These are phyloP conservation scores for Colletotrichum camelliae DNA, from an alignment of 2,329 filamentous ascomycete species.

Conservation along the genomic window DNA sequence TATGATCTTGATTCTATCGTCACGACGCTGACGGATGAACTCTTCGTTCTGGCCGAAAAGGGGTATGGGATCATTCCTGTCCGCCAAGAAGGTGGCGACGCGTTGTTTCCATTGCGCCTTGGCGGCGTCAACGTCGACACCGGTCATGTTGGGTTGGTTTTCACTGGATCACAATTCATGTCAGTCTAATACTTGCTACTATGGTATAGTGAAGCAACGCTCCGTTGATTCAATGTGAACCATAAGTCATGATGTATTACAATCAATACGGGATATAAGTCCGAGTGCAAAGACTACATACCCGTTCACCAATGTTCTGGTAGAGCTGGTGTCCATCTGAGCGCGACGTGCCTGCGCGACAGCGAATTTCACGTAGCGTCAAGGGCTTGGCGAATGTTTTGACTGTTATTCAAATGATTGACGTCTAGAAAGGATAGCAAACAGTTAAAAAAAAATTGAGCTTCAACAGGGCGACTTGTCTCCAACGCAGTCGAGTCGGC, in stretches of 20 bases:
- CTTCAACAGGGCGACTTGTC: not conserved
- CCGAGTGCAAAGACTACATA: not conserved
- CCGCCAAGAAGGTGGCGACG: not conserved
- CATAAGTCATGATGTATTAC: not conserved
- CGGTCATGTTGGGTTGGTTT: not conserved
- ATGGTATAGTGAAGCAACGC: not conserved
- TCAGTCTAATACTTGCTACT: not conserved
- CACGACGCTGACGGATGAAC: not conserved
- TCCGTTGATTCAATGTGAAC: not conserved
- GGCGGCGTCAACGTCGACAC: not conserved
- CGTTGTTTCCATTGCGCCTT: not conserved
- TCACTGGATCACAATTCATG: not conserved
- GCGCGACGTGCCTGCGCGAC: not conserved
- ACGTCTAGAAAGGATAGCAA: not conserved
- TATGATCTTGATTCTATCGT: not conserved
- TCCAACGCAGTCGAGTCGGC: not conserved
- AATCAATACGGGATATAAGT: not conserved
- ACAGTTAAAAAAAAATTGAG: not conserved
- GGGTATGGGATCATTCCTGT: not conserved
- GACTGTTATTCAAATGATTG: not conserved
- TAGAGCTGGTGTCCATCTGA: not conserved
- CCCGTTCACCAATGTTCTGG: not conserved
- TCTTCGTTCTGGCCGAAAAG: not conserved
- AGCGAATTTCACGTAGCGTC: not conserved
- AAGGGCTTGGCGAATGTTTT: not conserved